phyloP scores from a whole-genome alignment of 306 rosid genomes.

The Astragalus glycyphyllos region DNA sequence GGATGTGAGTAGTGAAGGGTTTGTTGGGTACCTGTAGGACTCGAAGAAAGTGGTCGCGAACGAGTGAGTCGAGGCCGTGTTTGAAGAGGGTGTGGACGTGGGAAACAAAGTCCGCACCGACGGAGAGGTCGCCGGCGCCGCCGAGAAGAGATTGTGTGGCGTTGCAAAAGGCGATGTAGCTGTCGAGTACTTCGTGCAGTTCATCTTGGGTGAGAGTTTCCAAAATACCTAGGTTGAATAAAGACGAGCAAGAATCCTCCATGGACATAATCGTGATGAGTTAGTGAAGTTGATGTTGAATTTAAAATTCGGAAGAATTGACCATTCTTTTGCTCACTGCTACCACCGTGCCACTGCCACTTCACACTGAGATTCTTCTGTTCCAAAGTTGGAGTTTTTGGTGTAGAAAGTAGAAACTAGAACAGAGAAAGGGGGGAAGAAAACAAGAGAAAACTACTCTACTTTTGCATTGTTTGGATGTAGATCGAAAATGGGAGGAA shows the following conservation, averaged over 20 bases:
- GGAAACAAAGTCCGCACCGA: conserved; percentile 58
- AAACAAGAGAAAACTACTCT: neutral
- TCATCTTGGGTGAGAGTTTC: conserved; percentile 56
- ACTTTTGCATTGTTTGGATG: neutral
- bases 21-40: conserved; percentile 64
- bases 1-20: neutral
- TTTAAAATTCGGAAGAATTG: neutral
- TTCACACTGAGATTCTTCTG: neutral
- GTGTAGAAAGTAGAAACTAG: neutral
- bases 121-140: conserved; percentile 68
- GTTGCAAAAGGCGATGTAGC: conserved; percentile 69
- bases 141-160: conserved; percentile 59
- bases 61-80: conserved; percentile 69
- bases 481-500: neutral
- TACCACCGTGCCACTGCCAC: neutral
- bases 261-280: neutral
- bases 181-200: conserved; percentile 50
- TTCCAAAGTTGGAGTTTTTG: conserved; percentile 11
- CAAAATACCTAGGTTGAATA: conserved; percentile 53
- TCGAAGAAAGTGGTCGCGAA: conserved; percentile 76
- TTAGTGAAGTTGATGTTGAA: neutral
- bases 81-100: conserved; percentile 70
- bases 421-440: neutral
- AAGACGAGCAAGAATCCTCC: conserved; percentile 51
- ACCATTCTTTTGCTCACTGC: neutral